Conservation (phyloP, 768 basidiomycete species). For the Collybia sordida region DNA sequence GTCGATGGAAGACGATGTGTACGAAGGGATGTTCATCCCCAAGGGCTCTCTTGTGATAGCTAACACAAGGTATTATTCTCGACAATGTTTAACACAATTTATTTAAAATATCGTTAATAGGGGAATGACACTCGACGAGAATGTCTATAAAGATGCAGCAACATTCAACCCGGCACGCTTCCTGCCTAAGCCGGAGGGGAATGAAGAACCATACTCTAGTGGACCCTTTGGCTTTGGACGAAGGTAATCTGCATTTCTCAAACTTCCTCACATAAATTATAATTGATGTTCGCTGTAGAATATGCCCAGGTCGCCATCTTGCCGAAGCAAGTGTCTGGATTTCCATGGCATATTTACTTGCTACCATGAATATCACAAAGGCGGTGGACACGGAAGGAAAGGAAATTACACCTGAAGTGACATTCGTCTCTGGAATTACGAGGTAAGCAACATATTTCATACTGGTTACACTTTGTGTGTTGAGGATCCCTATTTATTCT, state of each 20-base stretch:
- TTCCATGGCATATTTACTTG: constrained; percentile 11
- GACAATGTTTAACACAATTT: no score
- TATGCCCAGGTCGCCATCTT: no score
- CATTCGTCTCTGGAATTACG: constrained; percentile 11
- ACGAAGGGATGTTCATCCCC: constrained; percentile 14
- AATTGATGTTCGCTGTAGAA: background rate
- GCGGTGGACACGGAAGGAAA: constrained; percentile 14
- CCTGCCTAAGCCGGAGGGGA: constrained; percentile 8
- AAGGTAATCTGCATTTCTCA: constrained; percentile 12
- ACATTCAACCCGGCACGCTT: no score
- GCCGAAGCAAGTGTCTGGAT: constrained; percentile 7
- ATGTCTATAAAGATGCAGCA: no score
- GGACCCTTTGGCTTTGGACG: no score
- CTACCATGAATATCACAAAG: constrained; percentile 9
- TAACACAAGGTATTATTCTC: constrained; percentile 11
- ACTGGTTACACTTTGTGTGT: constrained; percentile 13
- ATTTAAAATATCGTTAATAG: no score
- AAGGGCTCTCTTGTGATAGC: constrained; percentile 11
- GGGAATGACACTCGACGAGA: no score
- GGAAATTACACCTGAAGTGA: constrained; percentile 11
- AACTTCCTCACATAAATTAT: background rate
- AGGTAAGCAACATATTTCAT: constrained; percentile 3
- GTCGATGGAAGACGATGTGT: constrained; percentile 9
- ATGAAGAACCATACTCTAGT: no score
- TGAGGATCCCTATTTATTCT: constrained; percentile 11